These are phyloP conservation scores for Chlorella sp. DNA, from an alignment of 139 green algal species.

Conservation along the genomic window DNA sequence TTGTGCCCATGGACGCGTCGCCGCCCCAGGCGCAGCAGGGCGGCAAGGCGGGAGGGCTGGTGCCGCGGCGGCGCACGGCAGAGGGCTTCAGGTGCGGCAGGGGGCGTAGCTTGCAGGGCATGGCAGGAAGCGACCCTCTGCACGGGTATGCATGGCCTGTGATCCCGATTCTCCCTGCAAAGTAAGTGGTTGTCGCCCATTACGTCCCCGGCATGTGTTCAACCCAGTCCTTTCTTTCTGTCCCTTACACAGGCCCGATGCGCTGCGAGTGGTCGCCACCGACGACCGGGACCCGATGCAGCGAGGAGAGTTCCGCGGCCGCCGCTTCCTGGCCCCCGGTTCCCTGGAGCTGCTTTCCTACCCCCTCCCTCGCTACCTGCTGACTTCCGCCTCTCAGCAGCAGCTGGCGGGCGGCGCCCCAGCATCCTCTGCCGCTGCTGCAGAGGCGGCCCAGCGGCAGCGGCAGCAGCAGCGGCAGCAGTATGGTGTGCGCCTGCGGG, in stretches of 20 bases:
- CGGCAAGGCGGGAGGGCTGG: too few relatives aligned
- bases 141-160: too few relatives aligned
- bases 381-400: constrained; percentile 6
- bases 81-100: neutral
- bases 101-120: too few relatives aligned
- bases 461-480: constrained; percentile 21
- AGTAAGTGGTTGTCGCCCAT: too few relatives aligned
- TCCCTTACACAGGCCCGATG: neutral
- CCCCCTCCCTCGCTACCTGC: constrained; percentile 39
- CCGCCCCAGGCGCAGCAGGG: neutral
- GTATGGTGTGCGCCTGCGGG: constrained; percentile 50
- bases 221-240: too few relatives aligned
- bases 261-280: constrained; percentile 5
- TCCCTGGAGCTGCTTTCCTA: constrained; percentile 75
- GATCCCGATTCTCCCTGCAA: too few relatives aligned
- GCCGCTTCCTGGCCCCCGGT: constrained; percentile 34
- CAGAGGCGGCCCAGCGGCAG: constrained; percentile 10
- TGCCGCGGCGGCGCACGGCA: neutral
- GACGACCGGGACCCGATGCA: neutral
- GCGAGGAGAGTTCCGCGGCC: neutral
- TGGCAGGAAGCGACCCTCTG: too few relatives aligned
- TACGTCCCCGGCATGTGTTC: too few relatives aligned
- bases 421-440: neutral
- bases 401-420: neutral
- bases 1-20: constrained; percentile 41